A percentile compares a stretch with the other conserved stretches of the same genome.
phyloP scores from a whole-genome alignment of 2,329 filamentous ascomycete genomes.

The Fusarium mundagurra region DNA sequence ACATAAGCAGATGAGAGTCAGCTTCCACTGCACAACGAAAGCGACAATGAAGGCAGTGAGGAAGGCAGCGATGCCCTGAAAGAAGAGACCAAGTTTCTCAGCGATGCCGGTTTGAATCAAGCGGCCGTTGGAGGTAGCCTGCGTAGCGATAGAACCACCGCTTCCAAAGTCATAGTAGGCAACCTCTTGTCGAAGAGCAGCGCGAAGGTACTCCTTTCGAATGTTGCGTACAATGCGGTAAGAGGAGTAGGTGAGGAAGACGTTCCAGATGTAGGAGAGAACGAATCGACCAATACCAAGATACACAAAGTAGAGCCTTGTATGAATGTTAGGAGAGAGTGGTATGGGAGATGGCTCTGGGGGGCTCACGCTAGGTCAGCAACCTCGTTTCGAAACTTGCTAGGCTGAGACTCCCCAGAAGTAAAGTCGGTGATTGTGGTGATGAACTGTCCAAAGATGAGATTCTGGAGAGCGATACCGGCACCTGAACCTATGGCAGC shows the following conservation, averaged over 20 bases:
- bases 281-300: slow-evolving; percentile 64
- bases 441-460: slow-evolving; percentile 53
- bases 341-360: slow-evolving; percentile 5
- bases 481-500: slow-evolving; percentile 51
- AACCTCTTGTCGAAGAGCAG: slow-evolving; percentile 61
- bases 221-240: slow-evolving; percentile 60
- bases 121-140: slow-evolving; percentile 51
- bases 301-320: slow-evolving; percentile 66
- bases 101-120: slow-evolving; percentile 54
- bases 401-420: slow-evolving; percentile 37
- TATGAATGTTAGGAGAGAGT: slow-evolving; percentile 34
- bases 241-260: slow-evolving; percentile 59
- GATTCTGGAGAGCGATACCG: slow-evolving; percentile 50
- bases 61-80: slow-evolving; percentile 53
- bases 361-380: slow-evolving; percentile 50
- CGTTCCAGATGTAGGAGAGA: slow-evolving; percentile 58
- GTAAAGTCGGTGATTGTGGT: slow-evolving; percentile 49
- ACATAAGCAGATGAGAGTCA: slow-evolving; percentile 54
- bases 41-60: slow-evolving; percentile 52
- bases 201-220: slow-evolving; percentile 60
- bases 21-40: slow-evolving; percentile 55
- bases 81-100: slow-evolving; percentile 52
- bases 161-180: slow-evolving; percentile 58
- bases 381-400: slow-evolving; percentile 45
- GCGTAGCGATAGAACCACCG: slow-evolving; percentile 55